Conservation (phyloP, 768 basidiomycete genomes). For the Mycena albidolilacea region DNA sequence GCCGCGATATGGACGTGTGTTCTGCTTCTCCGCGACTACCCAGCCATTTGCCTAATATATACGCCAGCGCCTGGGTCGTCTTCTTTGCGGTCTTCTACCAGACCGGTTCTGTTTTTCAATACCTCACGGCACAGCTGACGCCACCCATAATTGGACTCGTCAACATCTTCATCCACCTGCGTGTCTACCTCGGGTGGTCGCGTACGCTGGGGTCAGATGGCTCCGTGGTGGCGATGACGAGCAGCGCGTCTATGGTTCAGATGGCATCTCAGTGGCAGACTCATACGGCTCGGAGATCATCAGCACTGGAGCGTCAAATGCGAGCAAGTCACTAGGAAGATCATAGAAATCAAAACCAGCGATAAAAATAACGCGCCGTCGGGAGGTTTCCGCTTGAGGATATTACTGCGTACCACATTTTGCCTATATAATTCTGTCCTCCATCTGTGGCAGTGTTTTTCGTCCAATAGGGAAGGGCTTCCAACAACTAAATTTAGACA, state of each 20-base stretch:
- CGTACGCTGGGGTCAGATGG: background rate
- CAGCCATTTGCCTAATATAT: background rate
- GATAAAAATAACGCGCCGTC: no score
- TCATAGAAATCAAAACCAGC: no score
- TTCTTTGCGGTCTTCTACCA: conserved; percentile 1
- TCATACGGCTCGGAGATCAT: background rate
- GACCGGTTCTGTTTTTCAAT: background rate
- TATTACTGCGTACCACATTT: no score
- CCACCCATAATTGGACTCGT: background rate
- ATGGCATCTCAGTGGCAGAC: background rate
- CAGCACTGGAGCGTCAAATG: no score
- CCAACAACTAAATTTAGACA: no score
- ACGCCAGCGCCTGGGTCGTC: background rate
- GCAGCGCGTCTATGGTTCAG: background rate
- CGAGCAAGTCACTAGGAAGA: no score
- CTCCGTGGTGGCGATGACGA: background rate
- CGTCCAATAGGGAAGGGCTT: no score
- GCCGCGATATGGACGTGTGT: conserved; percentile 4
- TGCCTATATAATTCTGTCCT: no score
- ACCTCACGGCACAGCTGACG: background rate
- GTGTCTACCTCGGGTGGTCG: background rate
- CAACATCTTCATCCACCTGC: conserved; percentile 4
- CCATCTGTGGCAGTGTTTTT: no score
- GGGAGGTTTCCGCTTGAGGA: no score
- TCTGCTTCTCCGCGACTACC: background rate